A percentile compares a stretch with the other conserved stretches of the same genome.
Evolutionary conservation across 257 asterid genomes (phyloP).

Genomic region (Solanum chaucha): DNA sequence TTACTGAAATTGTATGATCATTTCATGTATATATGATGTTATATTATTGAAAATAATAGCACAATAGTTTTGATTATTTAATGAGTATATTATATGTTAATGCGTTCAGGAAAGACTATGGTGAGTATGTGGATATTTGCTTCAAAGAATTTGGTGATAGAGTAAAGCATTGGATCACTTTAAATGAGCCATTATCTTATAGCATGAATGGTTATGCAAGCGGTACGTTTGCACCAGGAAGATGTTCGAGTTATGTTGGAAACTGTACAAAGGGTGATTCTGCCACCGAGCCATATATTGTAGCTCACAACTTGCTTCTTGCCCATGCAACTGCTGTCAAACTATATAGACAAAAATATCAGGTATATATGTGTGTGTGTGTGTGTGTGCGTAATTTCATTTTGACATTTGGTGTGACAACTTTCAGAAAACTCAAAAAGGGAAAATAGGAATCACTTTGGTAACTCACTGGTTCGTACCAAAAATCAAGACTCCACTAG

Average conservation of each 20-base stretch:
- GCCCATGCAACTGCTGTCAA: slow-evolving; percentile 20
- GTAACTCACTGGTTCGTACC: slow-evolving; percentile 22
- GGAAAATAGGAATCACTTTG: slow-evolving; percentile 13
- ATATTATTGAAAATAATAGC: too few relatives aligned
- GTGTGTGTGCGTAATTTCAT: background rate
- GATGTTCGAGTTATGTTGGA: background rate
- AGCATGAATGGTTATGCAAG: slow-evolving; percentile 4
- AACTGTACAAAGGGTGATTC: slow-evolving; percentile 13
- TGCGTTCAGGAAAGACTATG: slow-evolving; percentile 7
- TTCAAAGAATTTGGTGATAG: slow-evolving; percentile 25
- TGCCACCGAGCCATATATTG: slow-evolving; percentile 23
- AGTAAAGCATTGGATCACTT: slow-evolving; percentile 23
- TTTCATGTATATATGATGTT: background rate
- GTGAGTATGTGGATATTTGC: slow-evolving; percentile 14
- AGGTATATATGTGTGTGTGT: background rate
- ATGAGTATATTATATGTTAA: background rate
- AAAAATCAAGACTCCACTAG: slow-evolving; percentile 7
- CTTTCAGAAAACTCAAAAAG: slow-evolving; percentile 8
- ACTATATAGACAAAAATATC: slow-evolving; percentile 10
- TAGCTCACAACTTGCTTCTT: slow-evolving; percentile 19
- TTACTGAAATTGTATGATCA: background rate
- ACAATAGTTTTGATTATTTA: background rate
- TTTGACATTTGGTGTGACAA: background rate
- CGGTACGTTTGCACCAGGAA: slow-evolving; percentile 20
- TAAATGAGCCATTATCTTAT: slow-evolving; percentile 17